Base-by-base conservation (phyloP, 352 stramenopile genomes). In the Phytophthora megakarya region DNA sequence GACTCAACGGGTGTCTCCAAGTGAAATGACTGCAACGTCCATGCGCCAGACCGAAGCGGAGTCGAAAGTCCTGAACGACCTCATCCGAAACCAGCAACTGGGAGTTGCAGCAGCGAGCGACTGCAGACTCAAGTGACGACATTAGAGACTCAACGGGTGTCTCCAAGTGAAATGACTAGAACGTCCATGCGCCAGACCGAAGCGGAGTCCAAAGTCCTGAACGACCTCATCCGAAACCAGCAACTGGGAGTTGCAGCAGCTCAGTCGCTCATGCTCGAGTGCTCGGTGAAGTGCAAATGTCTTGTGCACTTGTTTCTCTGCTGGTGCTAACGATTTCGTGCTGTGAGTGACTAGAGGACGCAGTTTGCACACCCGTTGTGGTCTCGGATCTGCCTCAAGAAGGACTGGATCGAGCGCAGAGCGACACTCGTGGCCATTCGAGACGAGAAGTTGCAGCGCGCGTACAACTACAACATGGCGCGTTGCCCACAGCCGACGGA, bases 231-330 rank as follows among this genome's bases (percentile, higher is more conserved):
- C 8, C 51, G 19, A 15, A 57, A 53, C 16, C 57, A 70, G 47
- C 63, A 76, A 21, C 45, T 72, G 12, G 56, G 42, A 11, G 28
- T 76, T 18, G 67, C 67, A 9, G 49, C 28, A 22, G 59, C 67
- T 10, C 67, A 76, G 42, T 69, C 67, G 26, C 45, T 76, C 30
- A 13, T 76, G 22, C 48, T 57, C 11, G 56, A 72, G 38, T 59
- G 57, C 18, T 18, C 63, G 15, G 67, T 70, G 28, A 54, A 32
- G 23, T 28, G 49, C 35, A 38, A 25, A 25, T 32, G 22, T 49
- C 5, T 37, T 13, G 23, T 37, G 43, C 15, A 5, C n/a, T 33
- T 16, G 7, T 15, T 49, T 13, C 38, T n/a, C 25, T 43, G 11
- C 25, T 54, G 32, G 21, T 44, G 23, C 19, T 30, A 9, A 49